Percentiles rank a stretch among this genome's conserved stretches.
Evolutionary conservation across 345 rosid species (phyloP).

Genomic region (Boechera divaricarpa): DNA sequence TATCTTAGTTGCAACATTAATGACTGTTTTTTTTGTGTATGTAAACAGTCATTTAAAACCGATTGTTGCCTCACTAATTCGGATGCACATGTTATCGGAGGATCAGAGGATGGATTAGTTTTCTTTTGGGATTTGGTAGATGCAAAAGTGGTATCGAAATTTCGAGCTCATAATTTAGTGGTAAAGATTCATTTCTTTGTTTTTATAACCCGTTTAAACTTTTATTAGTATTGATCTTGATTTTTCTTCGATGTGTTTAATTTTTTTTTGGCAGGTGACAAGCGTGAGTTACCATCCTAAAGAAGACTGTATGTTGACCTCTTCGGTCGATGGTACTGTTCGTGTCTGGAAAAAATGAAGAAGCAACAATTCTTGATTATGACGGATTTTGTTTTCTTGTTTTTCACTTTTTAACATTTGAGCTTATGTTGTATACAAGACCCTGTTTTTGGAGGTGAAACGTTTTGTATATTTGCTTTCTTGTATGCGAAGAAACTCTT

Average conservation of each 20-base stretch:
- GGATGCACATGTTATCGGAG: conserved; percentile 88
- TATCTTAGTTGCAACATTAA: neutral
- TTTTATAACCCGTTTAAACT: neutral
- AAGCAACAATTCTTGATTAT: neutral
- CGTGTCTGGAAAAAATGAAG: conserved; percentile 80
- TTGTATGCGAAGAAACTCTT: neutral
- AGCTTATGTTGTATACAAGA: neutral
- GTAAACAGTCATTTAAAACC: conserved; percentile 79
- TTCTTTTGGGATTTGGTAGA: conserved; percentile 98
- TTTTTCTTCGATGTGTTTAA: neutral
- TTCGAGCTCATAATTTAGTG: conserved; percentile 88
- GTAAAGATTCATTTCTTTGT: conserved; percentile 46
- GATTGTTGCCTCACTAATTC: conserved; percentile 92
- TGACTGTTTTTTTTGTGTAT: conserved; percentile 19
- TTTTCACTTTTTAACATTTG: neutral
- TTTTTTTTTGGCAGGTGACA: conserved; percentile 64
- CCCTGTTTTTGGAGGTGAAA: neutral
- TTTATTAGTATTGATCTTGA: neutral
- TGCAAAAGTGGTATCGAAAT: conserved; percentile 75
- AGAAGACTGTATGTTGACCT: conserved; percentile 77
- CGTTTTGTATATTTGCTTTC: neutral
- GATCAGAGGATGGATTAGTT: conserved; percentile 94
- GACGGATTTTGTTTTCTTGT: neutral
- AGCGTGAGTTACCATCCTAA: conserved; percentile 95
- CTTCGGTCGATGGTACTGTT: conserved; percentile 90